Evolutionary conservation across 352 stramenopile species (phyloP).

Genomic region (Phytopythium mirpurense): DNA sequence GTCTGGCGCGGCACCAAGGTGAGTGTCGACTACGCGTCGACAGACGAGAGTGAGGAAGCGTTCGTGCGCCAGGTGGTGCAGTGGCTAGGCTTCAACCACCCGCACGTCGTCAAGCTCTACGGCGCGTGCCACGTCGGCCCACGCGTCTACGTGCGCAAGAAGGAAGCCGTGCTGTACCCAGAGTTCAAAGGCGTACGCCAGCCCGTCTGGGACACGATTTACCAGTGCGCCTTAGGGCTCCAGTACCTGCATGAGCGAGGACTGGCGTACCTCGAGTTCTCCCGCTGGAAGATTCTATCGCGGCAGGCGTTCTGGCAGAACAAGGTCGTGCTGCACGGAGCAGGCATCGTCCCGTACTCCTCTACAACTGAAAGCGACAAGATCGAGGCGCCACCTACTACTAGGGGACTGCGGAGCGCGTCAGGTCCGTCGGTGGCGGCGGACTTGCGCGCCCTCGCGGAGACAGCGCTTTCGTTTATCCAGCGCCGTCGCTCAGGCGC

Average conservation of each 20-base stretch:
- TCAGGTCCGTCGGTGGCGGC: background rate
- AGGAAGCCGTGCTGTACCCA: background rate
- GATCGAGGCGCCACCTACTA: background rate
- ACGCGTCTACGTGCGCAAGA: background rate
- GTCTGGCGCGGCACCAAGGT: background rate
- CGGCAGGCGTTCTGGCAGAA: background rate
- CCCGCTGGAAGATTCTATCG: background rate
- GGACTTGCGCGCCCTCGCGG: background rate
- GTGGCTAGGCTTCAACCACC: background rate
- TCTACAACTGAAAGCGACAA: background rate
- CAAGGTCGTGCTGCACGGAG: conserved; percentile 1
- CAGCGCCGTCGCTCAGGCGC: background rate
- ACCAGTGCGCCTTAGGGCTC: background rate
- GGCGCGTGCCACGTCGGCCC: conserved; percentile 1
- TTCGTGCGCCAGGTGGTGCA: background rate
- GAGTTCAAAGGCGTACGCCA: background rate
- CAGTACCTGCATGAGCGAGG: conserved; percentile 1
- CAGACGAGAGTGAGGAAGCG: background rate
- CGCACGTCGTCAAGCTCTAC: conserved; percentile 3
- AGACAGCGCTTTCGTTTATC: background rate
- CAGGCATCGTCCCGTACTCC: background rate
- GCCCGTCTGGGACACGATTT: background rate
- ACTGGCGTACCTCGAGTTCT: background rate
- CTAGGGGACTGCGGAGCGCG: background rate
- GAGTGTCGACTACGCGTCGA: background rate